Percentiles rank a stretch among this genome's conserved stretches.
phyloP scores from a whole-genome alignment of 768 basidiomycete species.

The Gyrodon lividus region DNA sequence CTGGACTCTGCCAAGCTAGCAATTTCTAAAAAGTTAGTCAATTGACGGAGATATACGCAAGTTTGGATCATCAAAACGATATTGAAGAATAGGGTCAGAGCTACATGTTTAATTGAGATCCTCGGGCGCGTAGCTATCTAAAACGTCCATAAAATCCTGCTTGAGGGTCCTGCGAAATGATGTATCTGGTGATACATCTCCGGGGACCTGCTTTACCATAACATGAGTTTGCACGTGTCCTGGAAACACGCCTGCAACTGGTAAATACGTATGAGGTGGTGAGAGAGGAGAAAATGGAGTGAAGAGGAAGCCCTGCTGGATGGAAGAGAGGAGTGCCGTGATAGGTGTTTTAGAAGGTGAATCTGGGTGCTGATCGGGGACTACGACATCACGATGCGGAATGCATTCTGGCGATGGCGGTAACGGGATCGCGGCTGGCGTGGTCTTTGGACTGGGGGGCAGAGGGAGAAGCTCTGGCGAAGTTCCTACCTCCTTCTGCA shows the following conservation, averaged over 20 bases:
- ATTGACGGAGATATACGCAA: no score
- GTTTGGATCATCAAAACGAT: no score
- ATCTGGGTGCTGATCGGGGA: conserved; percentile 2
- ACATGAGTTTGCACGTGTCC: conserved; percentile 5
- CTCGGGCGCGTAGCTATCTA: conserved; percentile 24
- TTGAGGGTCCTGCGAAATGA: conserved; percentile 13
- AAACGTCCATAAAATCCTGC: conserved; percentile 9
- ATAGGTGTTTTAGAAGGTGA: conserved; percentile 56
- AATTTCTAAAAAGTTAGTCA: no score
- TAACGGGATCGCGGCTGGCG: conserved; percentile 20
- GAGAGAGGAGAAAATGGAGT: conserved; percentile 64
- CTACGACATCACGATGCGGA: conserved; percentile 2
- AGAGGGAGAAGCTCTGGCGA: conserved; percentile 18
- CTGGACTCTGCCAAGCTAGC: no score
- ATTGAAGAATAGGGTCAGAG: no score
- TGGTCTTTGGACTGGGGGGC: conserved; percentile 20
- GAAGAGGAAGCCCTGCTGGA: conserved; percentile 67
- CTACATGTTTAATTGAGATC: conserved; percentile 20
- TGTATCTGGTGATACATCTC: neutral
- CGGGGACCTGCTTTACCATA: neutral
- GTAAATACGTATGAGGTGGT: conserved; percentile 48
- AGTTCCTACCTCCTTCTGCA: conserved; percentile 8
- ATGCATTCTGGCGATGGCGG: conserved; percentile 18
- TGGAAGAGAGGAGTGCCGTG: conserved; percentile 57
- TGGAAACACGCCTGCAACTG: neutral